Evolutionary conservation across 2,329 filamentous ascomycete genomes (phyloP).

Genomic region (Phaeoacremonium minimum): DNA sequence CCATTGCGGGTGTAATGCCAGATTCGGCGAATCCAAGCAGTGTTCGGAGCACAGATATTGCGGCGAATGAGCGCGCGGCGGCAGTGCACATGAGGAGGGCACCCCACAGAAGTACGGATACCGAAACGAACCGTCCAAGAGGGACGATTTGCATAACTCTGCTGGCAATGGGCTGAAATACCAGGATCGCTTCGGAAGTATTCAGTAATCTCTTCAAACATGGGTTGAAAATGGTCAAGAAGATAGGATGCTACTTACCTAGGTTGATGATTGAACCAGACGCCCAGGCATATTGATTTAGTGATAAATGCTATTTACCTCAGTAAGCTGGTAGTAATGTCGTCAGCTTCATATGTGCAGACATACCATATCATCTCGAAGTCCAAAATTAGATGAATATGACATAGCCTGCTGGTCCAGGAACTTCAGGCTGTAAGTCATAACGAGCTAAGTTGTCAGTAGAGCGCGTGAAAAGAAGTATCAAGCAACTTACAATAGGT

Average conservation of each 20-base stretch:
- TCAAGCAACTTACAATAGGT: not conserved
- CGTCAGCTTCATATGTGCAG: not conserved
- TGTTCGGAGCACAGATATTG: not conserved
- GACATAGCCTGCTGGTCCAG: not conserved
- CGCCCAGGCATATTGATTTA: not conserved
- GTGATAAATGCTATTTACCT: not conserved
- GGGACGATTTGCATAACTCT: not conserved
- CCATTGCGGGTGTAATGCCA: not conserved
- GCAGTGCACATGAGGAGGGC: not conserved
- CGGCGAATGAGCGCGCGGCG: not conserved
- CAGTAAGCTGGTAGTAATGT: not conserved
- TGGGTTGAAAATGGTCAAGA: too few species aligned
- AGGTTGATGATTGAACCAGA: not conserved
- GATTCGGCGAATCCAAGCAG: not conserved
- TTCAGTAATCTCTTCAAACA: not conserved
- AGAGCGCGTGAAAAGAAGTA: too few species aligned
- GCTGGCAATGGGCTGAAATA: conserved; percentile 3
- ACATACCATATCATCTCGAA: not conserved
- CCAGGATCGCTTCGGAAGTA: conserved; percentile 3
- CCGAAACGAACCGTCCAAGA: not conserved
- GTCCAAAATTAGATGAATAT: not conserved
- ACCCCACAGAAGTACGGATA: not conserved
- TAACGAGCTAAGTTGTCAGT: not conserved
- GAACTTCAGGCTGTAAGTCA: not conserved
- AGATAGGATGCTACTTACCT: too few species aligned